These are phyloP conservation scores for Sporothrix protearum DNA, from an alignment of 2,329 filamentous ascomycete genomes.

Conservation along the genomic window DNA sequence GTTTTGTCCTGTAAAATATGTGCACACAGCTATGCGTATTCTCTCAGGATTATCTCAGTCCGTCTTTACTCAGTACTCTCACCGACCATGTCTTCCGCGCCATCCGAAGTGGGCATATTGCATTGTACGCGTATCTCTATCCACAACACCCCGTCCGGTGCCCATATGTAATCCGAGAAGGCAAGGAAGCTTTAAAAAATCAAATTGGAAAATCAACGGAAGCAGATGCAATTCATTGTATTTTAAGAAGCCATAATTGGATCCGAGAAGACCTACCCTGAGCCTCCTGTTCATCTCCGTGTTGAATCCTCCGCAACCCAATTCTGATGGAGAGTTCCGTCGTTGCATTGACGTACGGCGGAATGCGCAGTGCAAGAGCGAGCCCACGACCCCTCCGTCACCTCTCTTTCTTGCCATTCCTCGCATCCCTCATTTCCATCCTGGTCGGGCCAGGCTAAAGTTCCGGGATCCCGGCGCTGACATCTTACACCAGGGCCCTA, in stretches of 20 bases:
- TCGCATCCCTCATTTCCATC: not conserved
- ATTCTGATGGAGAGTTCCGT: not conserved
- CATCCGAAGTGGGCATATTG: conserved; percentile 22
- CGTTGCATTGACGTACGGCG: not conserved
- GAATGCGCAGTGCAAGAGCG: not conserved
- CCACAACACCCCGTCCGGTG: not conserved
- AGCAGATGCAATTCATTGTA: not conserved
- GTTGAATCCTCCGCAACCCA: not conserved
- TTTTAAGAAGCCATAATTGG: not conserved
- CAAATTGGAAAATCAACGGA: not conserved
- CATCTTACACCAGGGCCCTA: not conserved
- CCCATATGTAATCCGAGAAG: not conserved
- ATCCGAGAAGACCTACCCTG: not conserved
- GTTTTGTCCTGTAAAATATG: not conserved
- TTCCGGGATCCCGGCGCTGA: conserved; percentile 7
- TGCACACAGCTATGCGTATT: not conserved
- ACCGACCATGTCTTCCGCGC: not conserved
- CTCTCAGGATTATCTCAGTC: not conserved
- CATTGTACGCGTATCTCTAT: conserved; percentile 14
- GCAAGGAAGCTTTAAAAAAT: not conserved
- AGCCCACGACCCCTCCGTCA: not conserved
- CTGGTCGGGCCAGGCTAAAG: not conserved
- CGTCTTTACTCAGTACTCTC: not conserved
- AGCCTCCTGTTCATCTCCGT: not conserved
- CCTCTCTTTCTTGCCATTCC: not conserved